Percentiles rank a stretch among this genome's conserved stretches.
Conservation (phyloP, 768 basidiomycete genomes). For the Cystobasidium ongulense region DNA sequence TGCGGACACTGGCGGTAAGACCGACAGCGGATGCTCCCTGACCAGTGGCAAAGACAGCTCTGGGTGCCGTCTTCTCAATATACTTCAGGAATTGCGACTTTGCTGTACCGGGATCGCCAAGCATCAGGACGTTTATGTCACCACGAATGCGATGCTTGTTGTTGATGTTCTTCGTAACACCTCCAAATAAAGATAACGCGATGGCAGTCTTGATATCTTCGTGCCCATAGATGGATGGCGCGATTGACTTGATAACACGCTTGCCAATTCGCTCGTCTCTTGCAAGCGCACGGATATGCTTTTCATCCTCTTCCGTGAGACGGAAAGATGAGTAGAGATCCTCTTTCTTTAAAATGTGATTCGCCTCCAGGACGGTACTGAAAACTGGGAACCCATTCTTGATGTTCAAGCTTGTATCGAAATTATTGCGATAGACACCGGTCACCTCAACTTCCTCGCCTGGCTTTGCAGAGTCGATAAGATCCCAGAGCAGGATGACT, state of each 20-base stretch:
- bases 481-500: slow-evolving; percentile 91
- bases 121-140: slow-evolving; percentile 90
- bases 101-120: slow-evolving; percentile 97
- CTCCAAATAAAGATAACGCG: slow-evolving; percentile 88
- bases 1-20: slow-evolving; percentile 96
- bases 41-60: slow-evolving; percentile 95
- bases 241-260: slow-evolving; percentile 95
- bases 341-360: slow-evolving; percentile 98
- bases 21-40: slow-evolving; percentile 98
- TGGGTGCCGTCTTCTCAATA: slow-evolving; percentile 94
- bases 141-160: slow-evolving; percentile 92
- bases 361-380: slow-evolving; percentile 94
- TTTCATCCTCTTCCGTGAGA: slow-evolving; percentile 93
- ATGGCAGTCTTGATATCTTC: slow-evolving; percentile 98
- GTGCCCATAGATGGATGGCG: slow-evolving; percentile 97
- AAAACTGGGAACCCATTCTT: slow-evolving; percentile 99
- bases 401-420: slow-evolving; percentile 92
- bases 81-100: slow-evolving; percentile 99
- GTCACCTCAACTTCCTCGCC: slow-evolving; percentile 99
- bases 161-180: slow-evolving; percentile 90
- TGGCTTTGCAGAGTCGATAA: slow-evolving; percentile 95
- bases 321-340: slow-evolving; percentile 97
- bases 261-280: slow-evolving; percentile 91
- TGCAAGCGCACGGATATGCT: slow-evolving; percentile 74
- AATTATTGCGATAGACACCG: slow-evolving; percentile 96